These are phyloP conservation scores for Quambalaria eucalypti DNA, from an alignment of 1,284 basidiomycete genomes.

Conservation along the genomic window DNA sequence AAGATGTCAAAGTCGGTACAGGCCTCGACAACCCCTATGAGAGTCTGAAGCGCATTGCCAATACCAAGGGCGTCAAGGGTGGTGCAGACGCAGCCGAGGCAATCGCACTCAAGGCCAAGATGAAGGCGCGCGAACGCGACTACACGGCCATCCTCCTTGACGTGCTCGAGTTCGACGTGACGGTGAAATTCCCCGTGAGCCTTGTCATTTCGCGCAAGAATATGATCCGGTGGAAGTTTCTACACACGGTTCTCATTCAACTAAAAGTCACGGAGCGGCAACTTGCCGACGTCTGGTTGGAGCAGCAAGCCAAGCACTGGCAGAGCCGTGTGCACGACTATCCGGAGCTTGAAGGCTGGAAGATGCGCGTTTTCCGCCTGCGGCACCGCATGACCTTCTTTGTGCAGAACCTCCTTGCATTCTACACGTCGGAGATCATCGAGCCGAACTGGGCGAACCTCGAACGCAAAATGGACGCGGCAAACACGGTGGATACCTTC, in stretches of 20 bases:
- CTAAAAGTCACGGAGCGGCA: conserved; percentile 40
- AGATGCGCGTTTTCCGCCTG: conserved; percentile 37
- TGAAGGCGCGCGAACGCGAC: conserved; percentile 9
- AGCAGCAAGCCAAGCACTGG: conserved; percentile 31
- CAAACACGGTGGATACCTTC: conserved; percentile 42
- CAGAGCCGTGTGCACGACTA: conserved; percentile 15
- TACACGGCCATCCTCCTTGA: conserved; percentile 13
- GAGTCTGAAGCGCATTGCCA: conserved; percentile 43
- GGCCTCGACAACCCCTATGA: conserved; percentile 42
- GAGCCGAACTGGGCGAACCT: conserved; percentile 43
- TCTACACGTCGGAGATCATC: conserved; percentile 39
- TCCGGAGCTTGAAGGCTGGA: conserved; percentile 35
- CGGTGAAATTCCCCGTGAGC: conserved; percentile 44
- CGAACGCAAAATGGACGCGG: conserved; percentile 29
- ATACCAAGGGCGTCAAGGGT: conserved; percentile 31
- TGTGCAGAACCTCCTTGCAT: conserved; percentile 42
- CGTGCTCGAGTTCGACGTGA: conserved; percentile 40
- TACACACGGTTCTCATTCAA: conserved; percentile 39
- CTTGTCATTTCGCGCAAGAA: conserved; percentile 46
- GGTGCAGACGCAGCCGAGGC: conserved; percentile 41
- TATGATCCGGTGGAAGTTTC: conserved; percentile 44
- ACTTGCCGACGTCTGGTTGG: conserved; percentile 37
- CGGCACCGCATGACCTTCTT: conserved; percentile 43
- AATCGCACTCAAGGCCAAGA: conserved; percentile 5
- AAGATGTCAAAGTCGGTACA: conserved; percentile 41